Conservation (phyloP, 257 asterid species). For the Asclepias syriaca region DNA sequence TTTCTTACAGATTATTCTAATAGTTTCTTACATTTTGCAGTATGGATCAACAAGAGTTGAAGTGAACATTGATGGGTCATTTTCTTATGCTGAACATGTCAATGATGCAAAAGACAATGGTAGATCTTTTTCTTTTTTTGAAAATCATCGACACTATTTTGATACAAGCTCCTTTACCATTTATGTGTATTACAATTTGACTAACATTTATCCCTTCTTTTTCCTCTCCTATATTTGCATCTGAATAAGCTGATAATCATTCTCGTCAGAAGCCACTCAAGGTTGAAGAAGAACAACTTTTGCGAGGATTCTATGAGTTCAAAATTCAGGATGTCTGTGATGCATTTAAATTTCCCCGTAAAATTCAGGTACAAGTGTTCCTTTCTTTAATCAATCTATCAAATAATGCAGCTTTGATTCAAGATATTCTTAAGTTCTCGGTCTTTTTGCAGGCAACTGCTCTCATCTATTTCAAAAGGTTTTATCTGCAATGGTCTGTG, state of each 20-base stretch:
- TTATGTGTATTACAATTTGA: not conserved
- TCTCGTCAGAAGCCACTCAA: constrained; percentile 80
- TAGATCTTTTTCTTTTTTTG: constrained; percentile 18
- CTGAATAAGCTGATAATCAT: constrained; percentile 64
- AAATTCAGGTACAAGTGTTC: constrained; percentile 62
- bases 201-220: not conserved
- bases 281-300: constrained; percentile 79
- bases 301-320: constrained; percentile 87
- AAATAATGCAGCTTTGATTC: constrained; percentile 9
- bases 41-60: constrained; percentile 86
- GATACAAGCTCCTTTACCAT: not conserved
- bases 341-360: constrained; percentile 95
- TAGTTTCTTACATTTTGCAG: constrained; percentile 36
- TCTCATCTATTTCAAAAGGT: constrained; percentile 90
- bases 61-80: constrained; percentile 86
- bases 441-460: constrained; percentile 79
- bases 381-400: constrained; percentile 16
- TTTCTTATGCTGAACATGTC: constrained; percentile 63
- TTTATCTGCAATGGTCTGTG: constrained; percentile 95
- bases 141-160: not conserved
- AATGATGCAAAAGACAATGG: constrained; percentile 46
- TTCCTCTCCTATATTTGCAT: constrained; percentile 17
- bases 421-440: constrained; percentile 17
- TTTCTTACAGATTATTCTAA: constrained; percentile 18
- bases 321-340: constrained; percentile 97